Base-by-base conservation (phyloP, 2,329 filamentous ascomycete species). In the Bisporella sp. region DNA sequence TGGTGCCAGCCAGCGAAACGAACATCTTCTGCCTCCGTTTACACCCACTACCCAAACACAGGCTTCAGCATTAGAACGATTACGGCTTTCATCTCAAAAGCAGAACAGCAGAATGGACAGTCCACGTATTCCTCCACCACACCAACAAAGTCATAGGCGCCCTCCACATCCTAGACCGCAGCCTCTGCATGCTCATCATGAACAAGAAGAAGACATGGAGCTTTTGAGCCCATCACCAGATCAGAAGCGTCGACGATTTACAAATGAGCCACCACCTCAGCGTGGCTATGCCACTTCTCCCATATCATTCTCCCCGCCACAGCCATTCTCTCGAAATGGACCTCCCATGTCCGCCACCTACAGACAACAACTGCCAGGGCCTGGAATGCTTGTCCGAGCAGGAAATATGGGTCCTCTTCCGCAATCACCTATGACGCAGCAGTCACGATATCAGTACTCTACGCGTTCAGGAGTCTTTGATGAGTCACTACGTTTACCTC, bases 181-280 rank as follows among this genome's bases (percentile, higher is more conserved):
- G 44, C 59, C 59, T 46, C 56, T 64, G 31, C 55, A 57, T 49
- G 65, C 57, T 45, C 63, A 62, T 49, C 64, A 55, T 60, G 63
- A 62, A 56, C 54, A 57, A 47, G 57, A 64, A 41, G 65, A 73
- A 21, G 69, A 72, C 21, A 67, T 71, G 47, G 66, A 73, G 9
- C 61, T 66, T 11, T 57, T 66, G 13, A 73, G 71, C 46, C 70
- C 73, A 47, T 73, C 75, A 3, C 72, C 75, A 7, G 82, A 85
- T 48, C 66, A 69, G 31, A 87, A 87, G 62, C 77, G 83, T 50
- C 78, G 84, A 28, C 78, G 84, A 37, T 78, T 78, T 60, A 78
- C 78, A 55, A 71, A 70, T 41, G 59, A 68, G 54, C 66, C 69
- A 57, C 60, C 68, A 54, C 66, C 69, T 57, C 60, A 70, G 54